Base-by-base conservation (phyloP, 306 rosid species). In the Oxytropis ochrocephala region DNA sequence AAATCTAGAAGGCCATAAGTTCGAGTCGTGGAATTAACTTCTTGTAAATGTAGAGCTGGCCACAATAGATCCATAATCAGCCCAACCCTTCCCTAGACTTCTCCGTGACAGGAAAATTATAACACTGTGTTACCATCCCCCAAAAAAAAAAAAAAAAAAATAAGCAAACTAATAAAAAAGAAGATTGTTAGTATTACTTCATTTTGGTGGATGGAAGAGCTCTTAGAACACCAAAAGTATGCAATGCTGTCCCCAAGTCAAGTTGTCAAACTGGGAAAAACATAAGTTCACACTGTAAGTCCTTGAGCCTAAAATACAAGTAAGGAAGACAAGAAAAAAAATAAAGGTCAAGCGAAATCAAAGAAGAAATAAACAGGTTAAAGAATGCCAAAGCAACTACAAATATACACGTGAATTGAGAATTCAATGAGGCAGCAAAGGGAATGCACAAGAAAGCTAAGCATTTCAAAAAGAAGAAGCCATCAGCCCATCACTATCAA, bases 131-230 rank as follows among this genome's bases (percentile, higher is more conserved):
- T 14, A 13, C 44, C 27, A 8, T 7, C 38, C 43, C 5, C 64
- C 19, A 14, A 11, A 5, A 53, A 5, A 11, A 12, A 53, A 5
- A 11, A 12, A 49, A 44, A 29, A 29, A n/a, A 79, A 24, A 9
- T 5, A 69, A 70, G 62, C 21, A 53, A 32, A 61, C 18, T 8
- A 39, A 60, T n/a, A 39, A 36, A 41, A 29, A 56, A 16, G 48
- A 5, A 76, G 75, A 78, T 11, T 53, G 53, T 24, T 48, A 33
- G 38, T 67, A 74, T 77, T 90, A 90, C 96, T 72, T 85, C 94
- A 90, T 90, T 85, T 75, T 72, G 72, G 76, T 11, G 65, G 67
- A 67, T 77, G 60, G 80, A 60, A 47, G 64, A 71, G 75, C 70
- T 66, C 84, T 72, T 70, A n/a, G 8, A 62, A 70, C 46, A 21